Evolutionary conservation across 2,329 filamentous ascomycete genomes (phyloP), one percentile per base, ranked within the genome.

Genomic region (Beauveria scarabaeidicola): DNA sequence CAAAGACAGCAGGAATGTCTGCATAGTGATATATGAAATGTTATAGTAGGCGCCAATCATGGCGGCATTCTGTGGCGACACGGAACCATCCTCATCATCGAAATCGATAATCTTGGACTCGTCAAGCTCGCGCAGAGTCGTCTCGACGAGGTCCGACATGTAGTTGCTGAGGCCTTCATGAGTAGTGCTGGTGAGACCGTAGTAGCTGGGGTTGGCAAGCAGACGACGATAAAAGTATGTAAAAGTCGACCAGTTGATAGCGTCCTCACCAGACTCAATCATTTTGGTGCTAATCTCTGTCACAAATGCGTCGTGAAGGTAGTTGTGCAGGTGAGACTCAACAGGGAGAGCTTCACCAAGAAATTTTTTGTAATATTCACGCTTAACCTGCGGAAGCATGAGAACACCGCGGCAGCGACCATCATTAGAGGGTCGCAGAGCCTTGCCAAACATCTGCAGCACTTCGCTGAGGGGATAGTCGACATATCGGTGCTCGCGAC

Each of bases 1-100:
- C 51, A 99, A 81, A 15, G 94, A 99, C 59, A 99, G 80, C 55
- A 99, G 79, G 80, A 99, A 93, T 0, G 94, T 99, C 76, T 99
- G 93, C 92, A 99, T 99, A 3, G 94, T 99, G 72, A 96, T 90
- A 76, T 97, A 97, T 6, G 93, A 97, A 69, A 99, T 96, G 74
- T 97, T 97, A 81, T 99, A 99, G 80, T 99, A 97, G 1, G 94
- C 91, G 10, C 90, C 91, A 69, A 99, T 97, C 90, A 97, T 97
- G 65, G 94, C 94, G 2, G 93, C 89, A 72, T 99, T 97, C 67
- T 96, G 84, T 15, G 94, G 92, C 19, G 89, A 83, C 48, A 97
- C 87, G 1, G 86, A 87, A 67, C 96, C 93, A 69, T 97, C 93
- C 53, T 95, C 91, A 69, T 96, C 92, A 64, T 97, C 93, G 52